Evolutionary conservation across 2,329 filamentous ascomycete genomes (phyloP).

Genomic region (Trichoderma hamatum): DNA sequence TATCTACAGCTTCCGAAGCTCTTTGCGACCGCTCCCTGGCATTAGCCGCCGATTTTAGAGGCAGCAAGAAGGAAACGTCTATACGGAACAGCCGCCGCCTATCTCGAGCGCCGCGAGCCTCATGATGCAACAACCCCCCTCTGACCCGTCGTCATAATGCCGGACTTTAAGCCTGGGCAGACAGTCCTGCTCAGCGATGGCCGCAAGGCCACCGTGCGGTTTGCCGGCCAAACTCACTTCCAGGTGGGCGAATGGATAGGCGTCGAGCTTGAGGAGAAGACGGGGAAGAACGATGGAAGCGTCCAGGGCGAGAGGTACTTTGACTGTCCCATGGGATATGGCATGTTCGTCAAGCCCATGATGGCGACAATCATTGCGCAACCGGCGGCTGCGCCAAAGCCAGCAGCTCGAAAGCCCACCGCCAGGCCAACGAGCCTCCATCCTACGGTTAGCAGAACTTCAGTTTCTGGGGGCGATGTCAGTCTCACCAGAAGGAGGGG

Average conservation of each 20-base stretch:
- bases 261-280: constrained; percentile 78
- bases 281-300: constrained; percentile 92
- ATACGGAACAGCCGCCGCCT: not conserved
- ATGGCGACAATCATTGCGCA: constrained; percentile 65
- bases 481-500: constrained; percentile 63
- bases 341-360: constrained; percentile 82
- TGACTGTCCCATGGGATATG: constrained; percentile 72
- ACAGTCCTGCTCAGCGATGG: constrained; percentile 78
- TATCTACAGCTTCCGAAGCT: constrained; percentile 10
- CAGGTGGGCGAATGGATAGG: constrained; percentile 85
- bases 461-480: constrained; percentile 53
- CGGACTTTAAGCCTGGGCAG: constrained; percentile 68
- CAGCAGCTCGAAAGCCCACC: constrained; percentile 44
- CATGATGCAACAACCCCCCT: constrained; percentile 41
- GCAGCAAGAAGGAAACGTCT: not conserved
- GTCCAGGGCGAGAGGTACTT: constrained; percentile 90
- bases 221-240: constrained; percentile 78
- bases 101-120: constrained; percentile 22
- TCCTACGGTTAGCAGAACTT: constrained; percentile 43
- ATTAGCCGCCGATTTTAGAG: constrained; percentile 9
- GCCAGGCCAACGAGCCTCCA: constrained; percentile 56
- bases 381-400: constrained; percentile 45
- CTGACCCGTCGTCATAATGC: constrained; percentile 48
- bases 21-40: constrained; percentile 3
- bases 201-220: constrained; percentile 76